Evolutionary conservation across 495 filamentous ascomycete species (phyloP).

Genomic region (Hyaloscypha bicolor): DNA sequence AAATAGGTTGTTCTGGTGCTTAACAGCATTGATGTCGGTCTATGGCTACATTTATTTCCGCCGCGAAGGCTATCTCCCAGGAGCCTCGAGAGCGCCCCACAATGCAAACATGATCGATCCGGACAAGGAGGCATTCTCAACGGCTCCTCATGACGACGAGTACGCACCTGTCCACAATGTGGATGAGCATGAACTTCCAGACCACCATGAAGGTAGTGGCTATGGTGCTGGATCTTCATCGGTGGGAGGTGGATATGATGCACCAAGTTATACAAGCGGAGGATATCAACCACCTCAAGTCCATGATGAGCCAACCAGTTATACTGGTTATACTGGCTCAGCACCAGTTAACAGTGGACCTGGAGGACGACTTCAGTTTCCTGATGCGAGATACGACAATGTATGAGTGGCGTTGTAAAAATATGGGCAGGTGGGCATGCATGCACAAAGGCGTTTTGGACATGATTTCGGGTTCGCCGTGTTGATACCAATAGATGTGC

Average conservation of each 20-base stretch:
- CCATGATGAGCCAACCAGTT: constrained; percentile 28
- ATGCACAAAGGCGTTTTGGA: constrained; percentile 13
- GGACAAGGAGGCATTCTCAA: constrained; percentile 60
- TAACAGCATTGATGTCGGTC: constrained; percentile 73
- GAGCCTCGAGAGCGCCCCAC: constrained; percentile 53
- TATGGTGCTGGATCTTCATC: constrained; percentile 1
- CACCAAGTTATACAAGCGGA: constrained; percentile 15
- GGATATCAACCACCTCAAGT: constrained; percentile 28
- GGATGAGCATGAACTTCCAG: constrained; percentile 30
- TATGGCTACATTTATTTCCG: constrained; percentile 80
- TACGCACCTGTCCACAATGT: constrained; percentile 39
- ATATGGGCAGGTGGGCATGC: constrained; percentile 16
- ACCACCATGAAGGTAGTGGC: constrained; percentile 5
- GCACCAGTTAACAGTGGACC: constrained; percentile 6
- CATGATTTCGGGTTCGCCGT: neutral
- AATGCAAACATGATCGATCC: constrained; percentile 58
- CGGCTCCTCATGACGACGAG: constrained; percentile 51
- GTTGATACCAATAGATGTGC: constrained; percentile 7
- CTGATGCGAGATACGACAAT: constrained; percentile 28
- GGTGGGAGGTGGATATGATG: constrained; percentile 17
- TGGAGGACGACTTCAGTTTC: constrained; percentile 28
- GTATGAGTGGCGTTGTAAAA: constrained; percentile 12
- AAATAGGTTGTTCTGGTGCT: constrained; percentile 70
- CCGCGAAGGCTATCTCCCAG: constrained; percentile 74
- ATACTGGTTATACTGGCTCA: constrained; percentile 18